Base-by-base conservation (phyloP, 2,329 filamentous ascomycete genomes). In the Emergomyces orientalis region DNA sequence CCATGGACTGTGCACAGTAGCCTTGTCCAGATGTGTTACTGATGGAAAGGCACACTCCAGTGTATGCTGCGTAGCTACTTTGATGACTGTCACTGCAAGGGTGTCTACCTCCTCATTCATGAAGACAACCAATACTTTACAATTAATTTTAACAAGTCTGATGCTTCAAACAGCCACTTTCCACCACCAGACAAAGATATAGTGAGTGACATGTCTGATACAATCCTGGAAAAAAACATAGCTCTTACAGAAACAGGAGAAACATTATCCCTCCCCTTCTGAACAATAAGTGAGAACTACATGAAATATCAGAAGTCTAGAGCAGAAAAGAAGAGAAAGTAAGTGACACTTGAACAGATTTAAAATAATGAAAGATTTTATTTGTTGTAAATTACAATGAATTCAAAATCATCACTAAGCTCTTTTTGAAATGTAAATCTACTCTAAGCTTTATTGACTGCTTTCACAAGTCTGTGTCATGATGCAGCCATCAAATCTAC, bases 121-220 rank as follows among this genome's bases (percentile, higher is more conserved):
- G 34, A 37, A 37, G 34, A 37, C 34, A 37, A 37, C 8, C 34
- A 8, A 8, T 37, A 37, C 34, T 37, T 37, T 37, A 9, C 34
- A 37, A 37, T 37, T 37, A 37, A 37, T 37, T 37, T 37, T 37
- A 37, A 37, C 34, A 37, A 37, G 34, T 37, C 34, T 37, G n/a
- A n/a, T 32, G 45, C 45, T 49, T 49, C 45, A 25, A 49, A 11
- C 17, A 49, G 45, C 45, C 11, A 49, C n/a, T 54, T 54, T 54
- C 51, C 51, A 55, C 51, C 51, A 55, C 14, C 51, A 55, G 51
- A 55, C 17, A 55, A 55, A 37, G 51, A 55, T 34, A 57, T 57
- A 57, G 37, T 57, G 55, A 57, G 37, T 41, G n/a, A 2, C 19
- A 57, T 57, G 13, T 43, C n/a, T n/a, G 17, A 8, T 52, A 57